These are phyloP conservation scores for Aspergillus fructus DNA, from an alignment of 2,329 filamentous ascomycete species.

Conservation along the genomic window DNA sequence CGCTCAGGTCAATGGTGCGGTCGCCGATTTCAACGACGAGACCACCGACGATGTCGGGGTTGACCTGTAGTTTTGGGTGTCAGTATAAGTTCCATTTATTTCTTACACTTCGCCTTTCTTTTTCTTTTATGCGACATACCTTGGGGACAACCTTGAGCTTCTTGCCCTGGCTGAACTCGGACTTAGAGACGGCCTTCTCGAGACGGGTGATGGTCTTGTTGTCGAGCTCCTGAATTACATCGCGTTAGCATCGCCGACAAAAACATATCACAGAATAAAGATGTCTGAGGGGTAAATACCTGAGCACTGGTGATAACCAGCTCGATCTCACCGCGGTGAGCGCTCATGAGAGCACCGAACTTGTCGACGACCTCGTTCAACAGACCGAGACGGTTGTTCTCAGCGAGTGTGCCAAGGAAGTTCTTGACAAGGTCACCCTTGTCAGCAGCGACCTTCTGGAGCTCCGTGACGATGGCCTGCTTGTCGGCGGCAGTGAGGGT, in stretches of 20 bases:
- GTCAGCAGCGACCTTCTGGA: constrained; percentile 74
- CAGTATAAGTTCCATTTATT: background rate
- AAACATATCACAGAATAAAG: background rate
- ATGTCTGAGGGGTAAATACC: constrained; percentile 52
- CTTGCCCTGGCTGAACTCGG: constrained; percentile 84
- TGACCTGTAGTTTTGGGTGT: constrained; percentile 59
- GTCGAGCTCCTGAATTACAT: constrained; percentile 68
- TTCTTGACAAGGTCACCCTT: constrained; percentile 86
- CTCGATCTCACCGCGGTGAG: constrained; percentile 89
- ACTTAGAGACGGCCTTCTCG: constrained; percentile 86
- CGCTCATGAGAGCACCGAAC: constrained; percentile 83
- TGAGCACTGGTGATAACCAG: constrained; percentile 85
- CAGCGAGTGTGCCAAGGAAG: constrained; percentile 84
- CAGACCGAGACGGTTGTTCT: constrained; percentile 91
- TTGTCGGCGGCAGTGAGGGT: constrained; percentile 80
- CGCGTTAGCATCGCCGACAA: background rate
- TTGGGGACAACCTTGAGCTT: constrained; percentile 97
- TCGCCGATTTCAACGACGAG: constrained; percentile 95
- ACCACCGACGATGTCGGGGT: constrained; percentile 90
- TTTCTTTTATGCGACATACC: constrained; percentile 50
- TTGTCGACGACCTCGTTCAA: constrained; percentile 82
- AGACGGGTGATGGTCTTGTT: constrained; percentile 80
- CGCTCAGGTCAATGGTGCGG: constrained; percentile 95
- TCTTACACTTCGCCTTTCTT: constrained; percentile 6
- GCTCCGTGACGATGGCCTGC: constrained; percentile 78